Base-by-base conservation (phyloP, 78 protist genomes). In the Bigelowiella natans region DNA sequence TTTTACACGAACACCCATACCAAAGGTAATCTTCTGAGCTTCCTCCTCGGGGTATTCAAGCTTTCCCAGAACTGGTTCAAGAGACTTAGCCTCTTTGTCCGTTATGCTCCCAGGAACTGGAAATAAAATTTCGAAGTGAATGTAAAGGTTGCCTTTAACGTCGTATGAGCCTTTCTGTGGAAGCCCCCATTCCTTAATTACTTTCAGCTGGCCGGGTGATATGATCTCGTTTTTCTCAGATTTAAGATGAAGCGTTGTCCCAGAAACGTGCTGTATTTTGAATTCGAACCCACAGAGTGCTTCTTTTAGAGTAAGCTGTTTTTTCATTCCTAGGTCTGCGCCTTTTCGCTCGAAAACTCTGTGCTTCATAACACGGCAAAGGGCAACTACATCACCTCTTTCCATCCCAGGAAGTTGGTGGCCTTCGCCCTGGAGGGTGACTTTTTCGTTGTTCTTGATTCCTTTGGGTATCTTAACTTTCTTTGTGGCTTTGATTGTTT, bases 261-360 rank as follows among this genome's bases (percentile, higher is more conserved):
- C 87, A 18, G 51, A 37, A 11, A 85, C 87, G 87, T 85, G 87
- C 87, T 37, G 87, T 37, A 85, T 85, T 11, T 85, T 85, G 51
- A 85, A 85, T 18, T 85, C 11, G 38, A 37, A 85, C 11, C 87
- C 87, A 11, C 87, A 85, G 37, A 85, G 11, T 11, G 87, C 87
- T 11, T 85, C 87, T 11, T 18, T 11, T 18, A 85, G 38, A 11
- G 87, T 85, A 29, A 85, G 7, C 36, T 34, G 36, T 34, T 34
- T 85, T 11, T 37, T 85, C 87, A 85, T 85, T 11, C 87, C 87
- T 18, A 85, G 38, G 18, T 85, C 87, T 11, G 87, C 87, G 37
- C 87, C 87, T 11, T 11, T 34, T 28, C 87, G 36, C 38, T 34
- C 38, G 18, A 85, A 85, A 29, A 85, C 7, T 28, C 38, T 11